Evolutionary conservation across 768 basidiomycete species (phyloP), one percentile per base, ranked within the genome.

Genomic region (Piloderma croceum): DNA sequence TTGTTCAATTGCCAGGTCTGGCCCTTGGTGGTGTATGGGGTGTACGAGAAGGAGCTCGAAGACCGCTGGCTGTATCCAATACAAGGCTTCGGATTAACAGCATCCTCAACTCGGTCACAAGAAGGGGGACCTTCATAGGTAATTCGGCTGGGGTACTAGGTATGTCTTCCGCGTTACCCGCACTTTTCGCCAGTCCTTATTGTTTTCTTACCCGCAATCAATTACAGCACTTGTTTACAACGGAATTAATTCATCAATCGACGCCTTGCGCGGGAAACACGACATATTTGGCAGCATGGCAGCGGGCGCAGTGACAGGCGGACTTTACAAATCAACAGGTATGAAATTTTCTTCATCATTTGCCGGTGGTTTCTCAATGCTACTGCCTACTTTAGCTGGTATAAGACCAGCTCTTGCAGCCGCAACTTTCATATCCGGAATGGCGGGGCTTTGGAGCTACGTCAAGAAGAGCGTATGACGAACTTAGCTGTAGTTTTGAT

Each of bases 81-180:
- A 61, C 80, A 43, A 76, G 90, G 55, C 69, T 99, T 62, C 83
- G 96, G 72, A 83, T 98, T 69, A 99, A 98, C 68, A 93, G 90
- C 61, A 69, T 99, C 46, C 76, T 99, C 51, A 99, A 98, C 74
- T 88, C 90, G 59, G 81, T 94, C 61, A 98, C 96, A 46, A 73
- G 94, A 68, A 78, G 96, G 67, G 96, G 96, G 23, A 94, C 90
- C 34, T 96, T 94, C 68, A 83, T 96, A 65, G 96, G 92, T 57
- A 99, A 98, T 72, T 96, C 91, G 57, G 89, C 93, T 61, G 96
- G 96, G 61, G 89, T 97, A 47, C 72, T 98, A 48, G 96, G 96
- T 97, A 56, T 64, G 88, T 76, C 60, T 18, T 46, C 48, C 56
- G 49, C 61, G 49, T 44, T 49, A 56, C 43, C 46, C 48, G 44